Base-by-base conservation (phyloP, 768 basidiomycete species). In the Pisolithus microcarpus region DNA sequence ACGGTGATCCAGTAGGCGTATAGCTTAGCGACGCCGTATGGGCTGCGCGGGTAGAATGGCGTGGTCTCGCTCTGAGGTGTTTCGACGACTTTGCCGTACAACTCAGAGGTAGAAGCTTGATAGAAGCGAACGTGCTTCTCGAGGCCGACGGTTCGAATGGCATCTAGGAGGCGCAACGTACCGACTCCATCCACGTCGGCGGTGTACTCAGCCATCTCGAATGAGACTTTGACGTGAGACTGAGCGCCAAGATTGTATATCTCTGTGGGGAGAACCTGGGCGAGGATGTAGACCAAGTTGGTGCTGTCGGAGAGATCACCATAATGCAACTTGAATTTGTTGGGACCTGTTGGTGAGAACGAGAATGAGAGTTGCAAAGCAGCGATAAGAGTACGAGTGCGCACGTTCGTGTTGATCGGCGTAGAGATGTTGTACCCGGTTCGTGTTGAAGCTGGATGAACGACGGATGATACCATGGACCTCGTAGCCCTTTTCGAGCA, bases 201-300 rank as follows among this genome's bases (percentile, higher is more conserved):
- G 0, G 95, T 98, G 73, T 98, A 98, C 71, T 98, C 94, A 23
- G 94, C 91, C 91, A 98, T 95, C 70, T 97, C 95, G 68, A 98
- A 98, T 24, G 93, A 96, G 57, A 98, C 94, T 70, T 98, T 98
- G 75, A 98, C 94, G 73, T 98, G 94, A 39, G 90, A 92, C 69
- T 98, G 94, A 15, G 94, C 94, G 42, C 92, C 94, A 48, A 98
- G 85, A 70, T 97, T 98, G 81, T 96, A 98, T 54, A 98, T 85
- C 71, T 98, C 95, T 19, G 91, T 85, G 2, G 94, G 94, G 67
- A 88, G 88, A 50, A 96, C 92, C 61, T 91, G 84, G 3, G 95
- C 87, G 66, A 98, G 85, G 73, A 97, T 87, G 71, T 93, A 93
- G 42, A 96, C 94, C 55, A 98, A 83, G 66, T 97, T 97, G 62